Evolutionary conservation across 2,329 filamentous ascomycete genomes (phyloP), one percentile per base, ranked within the genome.

Genomic region (Fusarium secorum): DNA sequence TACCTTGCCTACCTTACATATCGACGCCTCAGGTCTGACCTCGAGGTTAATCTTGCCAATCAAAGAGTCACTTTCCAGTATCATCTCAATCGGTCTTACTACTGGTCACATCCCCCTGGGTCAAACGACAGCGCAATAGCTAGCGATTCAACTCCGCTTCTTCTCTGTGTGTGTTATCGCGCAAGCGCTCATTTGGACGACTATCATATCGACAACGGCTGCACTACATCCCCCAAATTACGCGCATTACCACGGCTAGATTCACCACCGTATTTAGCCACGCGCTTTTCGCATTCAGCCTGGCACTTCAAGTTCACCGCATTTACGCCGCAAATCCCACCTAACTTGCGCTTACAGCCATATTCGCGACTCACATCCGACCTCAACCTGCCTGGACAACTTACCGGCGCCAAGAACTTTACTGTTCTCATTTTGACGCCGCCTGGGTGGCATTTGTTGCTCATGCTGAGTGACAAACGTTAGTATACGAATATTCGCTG

Each of bases 321-420:
- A 65, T 57, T 65, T 68, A 68, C 68, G 66, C 61, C 66, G 67
- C 66, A 70, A 69, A 70, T 63, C 52, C 46, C 57, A 53, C 44
- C 53, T 49, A 30, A 52, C 45, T 35, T 60, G 55, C 60, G 68
- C 68, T 56, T 60, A 69, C 66, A 60, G 52, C 42, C 45, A 41
- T 53, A 56, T 36, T 65, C 35, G 39, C 67, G 61, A 70, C 66
- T 44, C 52, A 51, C 42, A 46, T 49, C 38, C 39, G 42, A 52
- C 52, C 51, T 69, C 35, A 24, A 49, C 32, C 51, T 58, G 22
- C 44, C 38, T 48, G 38, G 61, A 56, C 28, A 35, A 56, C 38
- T 26, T n/a, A 28, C 24, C 46, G n/a, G 30, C 33, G 38, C 38
- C 57, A 53, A 51, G 24, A 44, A 39, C 30, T 45, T 48, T 18